phyloP scores from a whole-genome alignment of 1,139 yeast species.

The Nematodospora anomalae region DNA sequence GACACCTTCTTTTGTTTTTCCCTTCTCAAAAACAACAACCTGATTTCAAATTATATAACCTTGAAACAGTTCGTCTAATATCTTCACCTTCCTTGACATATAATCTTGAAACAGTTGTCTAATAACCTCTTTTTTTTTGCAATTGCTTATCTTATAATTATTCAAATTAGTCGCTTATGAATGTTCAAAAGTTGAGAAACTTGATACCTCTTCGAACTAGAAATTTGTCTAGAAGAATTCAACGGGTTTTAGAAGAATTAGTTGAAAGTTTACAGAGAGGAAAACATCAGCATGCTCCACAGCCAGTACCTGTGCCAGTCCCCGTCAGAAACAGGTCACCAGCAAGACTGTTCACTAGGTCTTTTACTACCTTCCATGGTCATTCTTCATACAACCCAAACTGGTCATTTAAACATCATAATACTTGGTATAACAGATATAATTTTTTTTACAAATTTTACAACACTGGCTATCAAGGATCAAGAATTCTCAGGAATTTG shows the following conservation, averaged over 20 bases:
- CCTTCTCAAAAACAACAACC: too few species aligned
- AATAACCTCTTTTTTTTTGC: too few species aligned
- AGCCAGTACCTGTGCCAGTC: conserved; percentile 19
- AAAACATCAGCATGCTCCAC: conserved; percentile 25
- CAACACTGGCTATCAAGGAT: conserved; percentile 6
- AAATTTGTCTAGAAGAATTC: conserved; percentile 28
- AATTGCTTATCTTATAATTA: too few species aligned
- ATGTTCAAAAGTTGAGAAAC: conserved; percentile 17
- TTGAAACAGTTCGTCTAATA: too few species aligned
- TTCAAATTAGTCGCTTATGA: conserved; percentile 1
- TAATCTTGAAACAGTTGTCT: too few species aligned
- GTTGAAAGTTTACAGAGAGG: conserved; percentile 24
- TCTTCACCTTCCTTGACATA: too few species aligned
- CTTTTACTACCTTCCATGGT: conserved; percentile 1
- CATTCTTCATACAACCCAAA: conserved; percentile 4
- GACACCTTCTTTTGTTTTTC: too few species aligned
- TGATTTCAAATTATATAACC: too few species aligned
- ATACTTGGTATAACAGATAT: conserved; percentile 2
- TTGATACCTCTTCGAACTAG: conserved; percentile 24
- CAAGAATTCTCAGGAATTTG: conserved; percentile 12
- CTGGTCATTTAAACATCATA: conserved; percentile 8
- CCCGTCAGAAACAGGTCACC: conserved; percentile 6
- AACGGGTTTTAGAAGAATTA: conserved; percentile 33
- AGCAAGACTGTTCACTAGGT: conserved; percentile 5
- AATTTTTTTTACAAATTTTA: conserved; percentile 11